Evolutionary conservation across 148 eudicot genomes (phyloP), one percentile per base, ranked within the genome.

Genomic region (Bassia scoparia): DNA sequence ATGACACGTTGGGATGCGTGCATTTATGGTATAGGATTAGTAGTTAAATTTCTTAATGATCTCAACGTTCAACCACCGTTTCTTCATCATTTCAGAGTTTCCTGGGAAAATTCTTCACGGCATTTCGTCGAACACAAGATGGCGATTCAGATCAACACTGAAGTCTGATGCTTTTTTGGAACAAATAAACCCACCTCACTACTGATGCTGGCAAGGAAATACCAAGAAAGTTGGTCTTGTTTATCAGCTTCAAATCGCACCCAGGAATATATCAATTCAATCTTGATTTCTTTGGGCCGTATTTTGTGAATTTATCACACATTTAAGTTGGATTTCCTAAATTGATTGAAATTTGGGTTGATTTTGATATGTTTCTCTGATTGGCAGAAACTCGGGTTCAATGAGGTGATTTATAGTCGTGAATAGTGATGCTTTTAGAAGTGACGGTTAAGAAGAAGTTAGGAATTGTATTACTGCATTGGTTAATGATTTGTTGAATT

Each of bases 381-480:
- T 48, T 53, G 38, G 63, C 86, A 92, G 99, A 95, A 95, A 92
- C 67, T 95, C 78, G 99, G 99, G 74, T 85, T 91, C 49, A 80
- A 90, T 76, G 99, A 95, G 85, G 93, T 86, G 81, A 77, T 74
- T 74, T 95, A 76, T 29, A 88, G n/a, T n/a, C n/a, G n/a, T n/a
- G n/a, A n/a, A n/a, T n/a, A n/a, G n/a, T n/a, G n/a, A n/a, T n/a
- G n/a, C n/a, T n/a, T n/a, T n/a, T n/a, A n/a, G n/a, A n/a, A n/a
- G n/a, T n/a, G n/a, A n/a, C 88, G 5, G 92, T 95, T 76, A 89
- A 76, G 99, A 96, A 34, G 99, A 92, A 62, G 96, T 95, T 79
- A 90, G 75, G 69, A 89, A 95, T 86, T 97, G 99, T 90, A 63
- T 37, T 48, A 15, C 44, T 48, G 18, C 13, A 14, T 29, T 56